phyloP scores from a whole-genome alignment of 2,329 filamentous ascomycete species.

The Exophiala dermatitidis region DNA sequence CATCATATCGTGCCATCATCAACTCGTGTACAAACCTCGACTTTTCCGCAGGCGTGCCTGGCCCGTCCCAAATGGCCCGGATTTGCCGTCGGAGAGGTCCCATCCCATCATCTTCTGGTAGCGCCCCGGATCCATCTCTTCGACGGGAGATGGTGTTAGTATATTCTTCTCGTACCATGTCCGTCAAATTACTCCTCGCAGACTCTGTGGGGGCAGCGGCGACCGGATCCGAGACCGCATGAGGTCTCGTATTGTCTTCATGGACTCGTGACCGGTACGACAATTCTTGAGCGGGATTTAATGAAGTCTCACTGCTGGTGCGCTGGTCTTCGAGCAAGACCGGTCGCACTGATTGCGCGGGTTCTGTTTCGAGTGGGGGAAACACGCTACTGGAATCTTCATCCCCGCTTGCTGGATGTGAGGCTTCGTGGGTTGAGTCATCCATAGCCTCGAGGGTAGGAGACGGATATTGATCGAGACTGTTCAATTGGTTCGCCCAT shows the following conservation, averaged over 20 bases:
- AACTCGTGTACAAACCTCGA: conserved; percentile 64
- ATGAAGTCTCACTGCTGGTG: conserved; percentile 24
- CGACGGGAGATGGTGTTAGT: conserved; percentile 24
- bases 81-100: conserved; percentile 59
- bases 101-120: conserved; percentile 79
- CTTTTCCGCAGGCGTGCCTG: conserved; percentile 56
- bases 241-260: conserved; percentile 18
- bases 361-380: conserved; percentile 18
- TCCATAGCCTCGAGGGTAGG: conserved; percentile 25
- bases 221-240: conserved; percentile 23
- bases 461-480: conserved; percentile 26
- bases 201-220: conserved; percentile 4
- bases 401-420: conserved; percentile 1
- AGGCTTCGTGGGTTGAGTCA: conserved; percentile 6
- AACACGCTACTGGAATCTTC: conserved; percentile 13
- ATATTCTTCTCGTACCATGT: conserved; percentile 3
- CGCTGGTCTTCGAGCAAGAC: conserved; percentile 15
- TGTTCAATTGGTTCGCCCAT: conserved; percentile 27
- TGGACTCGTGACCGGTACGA: conserved; percentile 20
- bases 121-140: conserved; percentile 26
- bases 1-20: conserved; percentile 61
- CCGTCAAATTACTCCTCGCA: neutral
- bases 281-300: conserved; percentile 25
- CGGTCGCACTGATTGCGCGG: conserved; percentile 3
- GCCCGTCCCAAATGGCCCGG: conserved; percentile 57